Conservation (phyloP, 495 filamentous ascomycete species). For the Arthonia radiata region DNA sequence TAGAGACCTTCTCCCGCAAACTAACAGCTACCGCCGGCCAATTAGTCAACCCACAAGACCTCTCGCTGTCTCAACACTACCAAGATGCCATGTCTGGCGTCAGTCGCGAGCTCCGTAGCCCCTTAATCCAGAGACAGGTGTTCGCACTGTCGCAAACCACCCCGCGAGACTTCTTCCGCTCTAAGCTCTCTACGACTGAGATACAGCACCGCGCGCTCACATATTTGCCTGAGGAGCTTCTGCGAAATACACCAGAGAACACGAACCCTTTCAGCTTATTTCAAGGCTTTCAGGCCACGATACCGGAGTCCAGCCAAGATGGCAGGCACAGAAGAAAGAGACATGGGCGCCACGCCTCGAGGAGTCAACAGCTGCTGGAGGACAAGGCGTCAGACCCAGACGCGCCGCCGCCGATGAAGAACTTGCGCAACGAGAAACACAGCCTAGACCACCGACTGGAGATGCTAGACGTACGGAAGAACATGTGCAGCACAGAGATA, state of each 20-base stretch:
- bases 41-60: conserved; percentile 51
- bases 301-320: conserved; percentile 44
- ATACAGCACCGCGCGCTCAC: conserved; percentile 85
- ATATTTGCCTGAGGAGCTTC: conserved; percentile 73
- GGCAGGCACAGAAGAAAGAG: conserved; percentile 36
- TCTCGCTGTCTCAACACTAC: conserved; percentile 42
- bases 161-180: conserved; percentile 77
- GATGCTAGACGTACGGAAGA: conserved; percentile 80
- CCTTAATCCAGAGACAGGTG: conserved; percentile 62
- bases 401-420: conserved; percentile 36
- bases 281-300: conserved; percentile 79
- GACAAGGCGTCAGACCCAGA: conserved; percentile 25
- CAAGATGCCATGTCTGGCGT: conserved; percentile 71
- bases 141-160: conserved; percentile 72
- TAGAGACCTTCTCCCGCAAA: conserved; percentile 86
- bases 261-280: conserved; percentile 77
- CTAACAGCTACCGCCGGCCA: conserved; percentile 84
- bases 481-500: conserved; percentile 93
- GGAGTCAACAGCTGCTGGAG: conserved; percentile 47
- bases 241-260: conserved; percentile 63
- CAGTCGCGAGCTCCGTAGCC: conserved; percentile 63
- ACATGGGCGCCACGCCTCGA: conserved; percentile 42
- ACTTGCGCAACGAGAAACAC: conserved; percentile 53
- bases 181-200: conserved; percentile 70
- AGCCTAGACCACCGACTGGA: conserved; percentile 59